A percentile compares a stretch with the other conserved stretches of the same genome.
These are phyloP conservation scores for Colletotrichum navitas DNA, from an alignment of 2,329 filamentous ascomycete genomes.

Conservation along the genomic window DNA sequence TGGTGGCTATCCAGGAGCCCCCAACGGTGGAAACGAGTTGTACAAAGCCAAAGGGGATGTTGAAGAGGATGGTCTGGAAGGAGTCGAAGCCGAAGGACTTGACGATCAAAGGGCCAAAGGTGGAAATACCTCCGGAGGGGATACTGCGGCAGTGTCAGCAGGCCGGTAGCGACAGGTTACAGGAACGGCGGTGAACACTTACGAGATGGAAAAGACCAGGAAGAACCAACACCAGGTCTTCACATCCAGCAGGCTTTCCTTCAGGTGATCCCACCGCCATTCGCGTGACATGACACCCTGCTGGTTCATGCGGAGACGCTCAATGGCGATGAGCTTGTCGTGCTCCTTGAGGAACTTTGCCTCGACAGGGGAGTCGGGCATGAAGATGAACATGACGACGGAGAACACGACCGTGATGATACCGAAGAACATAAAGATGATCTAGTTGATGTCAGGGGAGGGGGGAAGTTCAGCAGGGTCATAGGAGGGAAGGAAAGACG, in stretches of 20 bases:
- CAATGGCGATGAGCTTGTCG: slow-evolving; percentile 70
- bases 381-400: slow-evolving; percentile 64
- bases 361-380: slow-evolving; percentile 74
- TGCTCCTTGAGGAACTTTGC: slow-evolving; percentile 67
- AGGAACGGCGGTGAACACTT: slow-evolving; percentile 39
- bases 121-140: slow-evolving; percentile 68
- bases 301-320: slow-evolving; percentile 66
- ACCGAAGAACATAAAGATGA: slow-evolving; percentile 68
- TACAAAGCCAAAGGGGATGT: slow-evolving; percentile 71
- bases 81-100: slow-evolving; percentile 68
- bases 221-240: slow-evolving; percentile 60
- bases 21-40: slow-evolving; percentile 71
- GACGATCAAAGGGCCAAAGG: slow-evolving; percentile 71
- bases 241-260: slow-evolving; percentile 53
- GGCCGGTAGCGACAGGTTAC: background rate
- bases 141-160: slow-evolving; percentile 49
- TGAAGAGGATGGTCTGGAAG: slow-evolving; percentile 70
- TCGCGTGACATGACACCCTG: slow-evolving; percentile 55
- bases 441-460: slow-evolving; percentile 48
- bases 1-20: slow-evolving; percentile 66
- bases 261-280: slow-evolving; percentile 58
- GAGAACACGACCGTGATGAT: slow-evolving; percentile 62
- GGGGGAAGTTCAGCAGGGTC: slow-evolving; percentile 28
- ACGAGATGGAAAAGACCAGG: slow-evolving; percentile 66
- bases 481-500: background rate